Evolutionary conservation across 164 flowering plant genomes (phyloP), one percentile per base, ranked within the genome.

Genomic region (Piper longum): DNA sequence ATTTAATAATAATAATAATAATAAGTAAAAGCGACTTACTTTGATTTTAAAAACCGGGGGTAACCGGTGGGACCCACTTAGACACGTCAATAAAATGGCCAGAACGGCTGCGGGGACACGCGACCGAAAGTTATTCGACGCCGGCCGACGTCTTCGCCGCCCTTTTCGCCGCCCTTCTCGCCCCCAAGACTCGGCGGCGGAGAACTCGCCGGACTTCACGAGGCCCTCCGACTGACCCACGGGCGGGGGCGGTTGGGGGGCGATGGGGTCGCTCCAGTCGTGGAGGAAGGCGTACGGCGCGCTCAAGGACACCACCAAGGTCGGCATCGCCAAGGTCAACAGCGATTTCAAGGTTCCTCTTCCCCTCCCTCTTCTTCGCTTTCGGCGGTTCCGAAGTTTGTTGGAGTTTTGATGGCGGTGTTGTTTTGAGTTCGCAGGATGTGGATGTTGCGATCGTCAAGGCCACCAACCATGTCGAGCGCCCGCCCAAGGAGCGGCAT

Each of bases 381-480:
- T 19, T 58, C 69, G 59, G 68, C 4, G 7, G 14, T 70, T 62
- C 13, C 9, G 44, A 7, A 26, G 36, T 14, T 18, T 54, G 36
- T 3, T 41, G 8, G 45, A 54, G 19, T 2, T 41, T 40, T 41
- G 18, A 16, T n/a, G 39, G 13, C 6, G 1, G 41, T 60, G 18
- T 40, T 58, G 61, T 72, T 67, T 42, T 26, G 62, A 7, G 43
- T 5, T 62, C 43, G 5, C 40, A 93, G 99, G 99, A 93, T 63
- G 79, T 93, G 72, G 99, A 93, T 76, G 89, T 93, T 61, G 99
- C 99, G 69, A 83, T 93, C 68, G 95, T 89, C 59, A 93, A 93
- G 77, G 98, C 98, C 12, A 88, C 98, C 36, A 93, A 89, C 77
- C 99, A 93, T 71, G 97, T 88, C 61, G 97, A 86, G 76, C 79